Conservation (phyloP, 2,329 filamentous ascomycete genomes). For the Phoma sp. region DNA sequence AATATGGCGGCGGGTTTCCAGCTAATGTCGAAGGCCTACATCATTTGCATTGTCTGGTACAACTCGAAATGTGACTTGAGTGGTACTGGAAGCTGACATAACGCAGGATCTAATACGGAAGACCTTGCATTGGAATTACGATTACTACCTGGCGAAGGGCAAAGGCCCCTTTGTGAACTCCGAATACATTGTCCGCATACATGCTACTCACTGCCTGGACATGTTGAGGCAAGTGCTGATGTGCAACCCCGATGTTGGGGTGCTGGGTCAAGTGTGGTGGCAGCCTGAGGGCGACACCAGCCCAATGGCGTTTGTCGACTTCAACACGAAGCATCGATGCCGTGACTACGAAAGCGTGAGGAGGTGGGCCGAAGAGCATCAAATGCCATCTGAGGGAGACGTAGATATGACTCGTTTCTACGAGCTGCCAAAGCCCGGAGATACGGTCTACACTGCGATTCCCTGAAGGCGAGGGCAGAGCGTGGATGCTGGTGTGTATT, state of each 20-base stretch:
- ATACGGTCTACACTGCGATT: conserved; percentile 37
- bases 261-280: conserved; percentile 68
- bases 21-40: conserved; percentile 65
- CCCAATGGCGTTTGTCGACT: conserved; percentile 65
- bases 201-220: conserved; percentile 67
- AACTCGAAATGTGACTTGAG: not conserved
- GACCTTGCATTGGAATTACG: conserved; percentile 64
- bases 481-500: conserved; percentile 13
- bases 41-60: conserved; percentile 64
- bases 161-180: conserved; percentile 63
- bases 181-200: conserved; percentile 60
- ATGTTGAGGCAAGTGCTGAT: conserved; percentile 68
- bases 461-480: conserved; percentile 24
- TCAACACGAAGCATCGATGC: conserved; percentile 66
- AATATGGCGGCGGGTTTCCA: conserved; percentile 65
- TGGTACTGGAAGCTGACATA: conserved; percentile 14
- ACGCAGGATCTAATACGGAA: conserved; percentile 65
- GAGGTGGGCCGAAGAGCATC: conserved; percentile 61
- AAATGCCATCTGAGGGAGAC: conserved; percentile 53
- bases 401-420: conserved; percentile 53
- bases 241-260: conserved; percentile 66
- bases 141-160: conserved; percentile 60
- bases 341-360: conserved; percentile 63
- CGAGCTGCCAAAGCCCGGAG: conserved; percentile 47
- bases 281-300: conserved; percentile 50